phyloP scores from a whole-genome alignment of 495 filamentous ascomycete species.

The Cercophora sp. region DNA sequence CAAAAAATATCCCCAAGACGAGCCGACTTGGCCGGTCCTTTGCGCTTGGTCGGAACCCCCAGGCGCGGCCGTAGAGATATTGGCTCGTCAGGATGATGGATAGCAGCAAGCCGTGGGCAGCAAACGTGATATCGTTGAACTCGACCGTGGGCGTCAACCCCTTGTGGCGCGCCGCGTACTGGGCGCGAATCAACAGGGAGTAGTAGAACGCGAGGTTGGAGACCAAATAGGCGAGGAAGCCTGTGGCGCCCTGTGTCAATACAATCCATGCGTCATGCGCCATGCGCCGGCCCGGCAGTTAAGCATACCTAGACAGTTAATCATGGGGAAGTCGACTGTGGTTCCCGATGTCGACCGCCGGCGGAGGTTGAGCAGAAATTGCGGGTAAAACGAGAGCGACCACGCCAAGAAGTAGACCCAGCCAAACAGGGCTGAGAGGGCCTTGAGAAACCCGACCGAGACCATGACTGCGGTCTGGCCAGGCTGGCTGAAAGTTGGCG shows the following conservation, averaged over 20 bases:
- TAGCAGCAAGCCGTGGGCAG: slow-evolving; percentile 67
- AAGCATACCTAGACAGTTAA: slow-evolving; percentile 73
- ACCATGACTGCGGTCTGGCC: background rate
- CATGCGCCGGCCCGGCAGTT: too few species aligned
- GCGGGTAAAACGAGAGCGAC: slow-evolving; percentile 91
- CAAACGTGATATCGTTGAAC: slow-evolving; percentile 87
- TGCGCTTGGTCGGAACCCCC: slow-evolving; percentile 65
- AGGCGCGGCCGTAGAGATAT: slow-evolving; percentile 63
- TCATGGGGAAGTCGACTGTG: slow-evolving; percentile 77
- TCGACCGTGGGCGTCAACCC: slow-evolving; percentile 75
- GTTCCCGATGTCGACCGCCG: slow-evolving; percentile 75
- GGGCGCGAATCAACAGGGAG: slow-evolving; percentile 67
- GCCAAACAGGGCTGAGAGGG: slow-evolving; percentile 53
- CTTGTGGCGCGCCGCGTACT: slow-evolving; percentile 80
- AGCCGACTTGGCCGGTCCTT: slow-evolving; percentile 55
- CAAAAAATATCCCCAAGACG: slow-evolving; percentile 63
- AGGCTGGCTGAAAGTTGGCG: background rate
- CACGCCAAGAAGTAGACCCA: slow-evolving; percentile 67
- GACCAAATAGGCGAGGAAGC: slow-evolving; percentile 74
- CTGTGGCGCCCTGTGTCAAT: too few species aligned
- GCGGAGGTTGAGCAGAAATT: slow-evolving; percentile 69
- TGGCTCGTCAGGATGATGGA: slow-evolving; percentile 66
- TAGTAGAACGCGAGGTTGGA: slow-evolving; percentile 72
- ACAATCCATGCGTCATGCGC: too few species aligned
- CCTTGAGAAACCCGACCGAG: slow-evolving; percentile 17